Percentiles rank a stretch among this genome's conserved stretches.
Conservation (phyloP, 495 filamentous ascomycete genomes). For the Cenococcum geophilum region DNA sequence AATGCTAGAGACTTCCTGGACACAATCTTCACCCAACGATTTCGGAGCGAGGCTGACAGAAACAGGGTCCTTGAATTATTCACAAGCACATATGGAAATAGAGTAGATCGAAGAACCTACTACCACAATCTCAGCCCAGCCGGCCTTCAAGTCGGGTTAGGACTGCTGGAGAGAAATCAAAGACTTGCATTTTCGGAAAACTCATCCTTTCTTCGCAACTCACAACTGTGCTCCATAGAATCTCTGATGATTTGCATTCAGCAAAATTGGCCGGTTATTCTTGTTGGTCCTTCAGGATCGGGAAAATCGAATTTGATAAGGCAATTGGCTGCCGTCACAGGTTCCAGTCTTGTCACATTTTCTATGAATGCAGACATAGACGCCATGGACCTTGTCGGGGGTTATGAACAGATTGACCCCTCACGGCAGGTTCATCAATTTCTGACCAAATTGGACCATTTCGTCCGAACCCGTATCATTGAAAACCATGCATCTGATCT, state of each 20-base stretch:
- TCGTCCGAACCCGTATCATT: conserved; percentile 51
- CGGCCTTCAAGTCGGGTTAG: conserved; percentile 74
- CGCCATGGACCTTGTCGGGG: conserved; percentile 92
- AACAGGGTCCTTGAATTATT: conserved; percentile 58
- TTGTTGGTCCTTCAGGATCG: conserved; percentile 77
- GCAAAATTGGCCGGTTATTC: conserved; percentile 78
- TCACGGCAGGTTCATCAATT: conserved; percentile 56
- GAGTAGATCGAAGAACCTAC: conserved; percentile 39
- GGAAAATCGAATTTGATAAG: conserved; percentile 77
- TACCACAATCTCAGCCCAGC: conserved; percentile 63
- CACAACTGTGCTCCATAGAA: conserved; percentile 63
- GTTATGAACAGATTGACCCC: conserved; percentile 90
- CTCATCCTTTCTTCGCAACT: conserved; percentile 31
- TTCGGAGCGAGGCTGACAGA: conserved; percentile 65
- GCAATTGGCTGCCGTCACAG: conserved; percentile 69
- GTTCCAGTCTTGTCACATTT: conserved; percentile 67
- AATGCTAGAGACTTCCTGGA: conserved; percentile 65
- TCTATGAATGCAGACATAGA: conserved; percentile 89
- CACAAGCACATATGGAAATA: conserved; percentile 45
- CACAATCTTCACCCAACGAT: conserved; percentile 81
- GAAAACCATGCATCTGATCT: neutral
- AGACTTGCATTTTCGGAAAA: neutral
- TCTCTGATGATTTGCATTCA: conserved; percentile 81
- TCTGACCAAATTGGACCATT: conserved; percentile 48
- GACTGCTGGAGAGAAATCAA: conserved; percentile 54